phyloP scores from a whole-genome alignment of 1,284 basidiomycete species.

The Ustilago sp. region DNA sequence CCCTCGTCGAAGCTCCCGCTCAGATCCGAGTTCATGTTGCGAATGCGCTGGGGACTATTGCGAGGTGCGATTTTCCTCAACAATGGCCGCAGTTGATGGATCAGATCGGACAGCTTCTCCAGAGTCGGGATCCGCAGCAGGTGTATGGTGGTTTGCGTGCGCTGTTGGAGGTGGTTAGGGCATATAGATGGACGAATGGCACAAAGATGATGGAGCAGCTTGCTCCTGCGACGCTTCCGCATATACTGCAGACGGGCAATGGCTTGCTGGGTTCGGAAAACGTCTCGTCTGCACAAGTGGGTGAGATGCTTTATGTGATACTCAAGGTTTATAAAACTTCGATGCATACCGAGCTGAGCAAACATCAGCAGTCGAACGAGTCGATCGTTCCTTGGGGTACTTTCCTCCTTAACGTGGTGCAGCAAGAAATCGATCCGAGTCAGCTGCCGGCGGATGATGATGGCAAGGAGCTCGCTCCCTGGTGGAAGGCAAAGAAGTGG shows the following conservation, averaged over 20 bases:
- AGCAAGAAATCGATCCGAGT: slow-evolving; percentile 53
- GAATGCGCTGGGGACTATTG: slow-evolving; percentile 56
- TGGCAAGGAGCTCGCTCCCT: slow-evolving; percentile 41
- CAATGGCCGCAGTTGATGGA: slow-evolving; percentile 65
- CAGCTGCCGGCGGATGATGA: slow-evolving; percentile 61
- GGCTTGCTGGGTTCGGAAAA: slow-evolving; percentile 59
- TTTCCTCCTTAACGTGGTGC: slow-evolving; percentile 64
- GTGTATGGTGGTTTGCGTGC: slow-evolving; percentile 64
- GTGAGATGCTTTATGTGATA: slow-evolving; percentile 64
- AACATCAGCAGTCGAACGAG: slow-evolving; percentile 64
- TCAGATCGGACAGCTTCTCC: slow-evolving; percentile 57
- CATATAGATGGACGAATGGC: slow-evolving; percentile 63
- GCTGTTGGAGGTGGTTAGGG: slow-evolving; percentile 63
- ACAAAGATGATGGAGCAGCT: slow-evolving; percentile 62
- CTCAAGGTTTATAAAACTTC: slow-evolving; percentile 68
- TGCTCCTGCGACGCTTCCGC: slow-evolving; percentile 59
- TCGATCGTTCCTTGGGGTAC: slow-evolving; percentile 68
- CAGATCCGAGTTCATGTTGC: slow-evolving; percentile 61
- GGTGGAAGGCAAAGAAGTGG: slow-evolving; percentile 70
- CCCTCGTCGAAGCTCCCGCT: slow-evolving; percentile 56
- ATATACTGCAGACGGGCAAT: slow-evolving; percentile 55
- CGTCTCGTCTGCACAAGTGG: slow-evolving; percentile 53
- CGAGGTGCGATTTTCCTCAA: slow-evolving; percentile 61
- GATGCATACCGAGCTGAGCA: slow-evolving; percentile 60
- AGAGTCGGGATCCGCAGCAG: slow-evolving; percentile 48